Conservation (phyloP, 495 filamentous ascomycete genomes). For the Penicillium desertorum region DNA sequence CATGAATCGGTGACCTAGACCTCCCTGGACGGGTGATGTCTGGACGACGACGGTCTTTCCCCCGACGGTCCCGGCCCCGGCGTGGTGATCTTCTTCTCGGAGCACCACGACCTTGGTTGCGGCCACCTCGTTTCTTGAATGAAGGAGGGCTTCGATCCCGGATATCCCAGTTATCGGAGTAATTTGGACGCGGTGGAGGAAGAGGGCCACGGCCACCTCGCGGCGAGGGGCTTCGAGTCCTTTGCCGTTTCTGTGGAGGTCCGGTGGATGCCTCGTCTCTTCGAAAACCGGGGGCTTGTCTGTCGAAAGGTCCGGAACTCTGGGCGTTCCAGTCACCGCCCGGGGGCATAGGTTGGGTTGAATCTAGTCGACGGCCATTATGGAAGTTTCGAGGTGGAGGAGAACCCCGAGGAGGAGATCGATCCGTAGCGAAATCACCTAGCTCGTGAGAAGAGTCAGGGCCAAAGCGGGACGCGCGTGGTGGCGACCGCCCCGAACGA, state of each 20-base stretch:
- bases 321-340: slow-evolving; percentile 22
- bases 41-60: slow-evolving; percentile 30
- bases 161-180: slow-evolving; percentile 29
- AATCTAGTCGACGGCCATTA: slow-evolving; percentile 18
- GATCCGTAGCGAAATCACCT: slow-evolving; percentile 34
- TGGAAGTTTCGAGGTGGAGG: slow-evolving; percentile 25
- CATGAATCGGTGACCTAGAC: slow-evolving; percentile 38
- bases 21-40: slow-evolving; percentile 24
- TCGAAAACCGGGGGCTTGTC: slow-evolving; percentile 22
- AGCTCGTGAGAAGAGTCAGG: slow-evolving; percentile 33
- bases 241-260: slow-evolving; percentile 43
- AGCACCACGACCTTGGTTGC: slow-evolving; percentile 37
- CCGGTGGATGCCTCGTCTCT: slow-evolving; percentile 38
- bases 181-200: slow-evolving; percentile 26
- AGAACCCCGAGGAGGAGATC: slow-evolving; percentile 34
- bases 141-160: slow-evolving; percentile 35
- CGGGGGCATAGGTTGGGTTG: slow-evolving; percentile 15
- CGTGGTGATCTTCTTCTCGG: slow-evolving; percentile 36
- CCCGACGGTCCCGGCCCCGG: slow-evolving; percentile 40
- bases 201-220: slow-evolving; percentile 25
- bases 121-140: slow-evolving; percentile 32
- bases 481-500: slow-evolving; percentile 38
- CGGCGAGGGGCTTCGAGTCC: slow-evolving; percentile 51
- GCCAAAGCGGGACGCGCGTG: slow-evolving; percentile 35
- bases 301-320: slow-evolving; percentile 22